phyloP scores from a whole-genome alignment of 495 filamentous ascomycete species.

The Daldinia concentrica region DNA sequence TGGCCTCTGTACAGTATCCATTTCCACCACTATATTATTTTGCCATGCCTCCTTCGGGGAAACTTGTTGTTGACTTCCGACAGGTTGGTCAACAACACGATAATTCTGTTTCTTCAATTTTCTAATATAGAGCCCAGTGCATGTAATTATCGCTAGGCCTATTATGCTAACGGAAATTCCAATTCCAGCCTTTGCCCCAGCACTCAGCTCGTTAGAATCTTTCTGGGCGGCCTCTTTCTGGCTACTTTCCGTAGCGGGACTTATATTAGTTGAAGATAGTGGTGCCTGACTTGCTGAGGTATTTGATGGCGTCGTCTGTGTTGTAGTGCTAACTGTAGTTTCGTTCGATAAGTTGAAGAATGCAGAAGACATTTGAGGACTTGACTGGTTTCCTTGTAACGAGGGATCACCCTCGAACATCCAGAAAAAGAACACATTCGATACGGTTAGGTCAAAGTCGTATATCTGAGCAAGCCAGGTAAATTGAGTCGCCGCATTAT shows the following conservation, averaged over 20 bases:
- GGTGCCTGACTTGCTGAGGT: neutral
- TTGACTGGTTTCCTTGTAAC: conserved; percentile 10
- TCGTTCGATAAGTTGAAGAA: conserved; percentile 20
- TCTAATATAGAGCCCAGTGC: neutral
- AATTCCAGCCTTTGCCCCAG: neutral
- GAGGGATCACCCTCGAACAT: conserved; percentile 15
- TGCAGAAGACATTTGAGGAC: neutral
- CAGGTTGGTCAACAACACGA: neutral
- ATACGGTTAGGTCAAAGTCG: conserved; percentile 15
- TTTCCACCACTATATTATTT: neutral
- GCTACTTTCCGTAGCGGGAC: neutral
- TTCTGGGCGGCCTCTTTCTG: neutral
- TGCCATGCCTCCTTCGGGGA: neutral
- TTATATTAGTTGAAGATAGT: neutral
- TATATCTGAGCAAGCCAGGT: conserved; percentile 27
- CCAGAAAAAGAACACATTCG: conserved; percentile 28
- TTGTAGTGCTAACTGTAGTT: neutral
- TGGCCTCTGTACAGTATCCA: neutral
- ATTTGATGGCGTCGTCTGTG: neutral
- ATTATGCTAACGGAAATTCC: neutral
- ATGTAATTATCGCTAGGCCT: neutral
- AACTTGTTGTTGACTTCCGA: neutral
- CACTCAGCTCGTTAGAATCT: neutral
- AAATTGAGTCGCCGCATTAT: conserved; percentile 14
- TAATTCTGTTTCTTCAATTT: neutral